Evolutionary conservation across 495 filamentous ascomycete species (phyloP).

Genomic region (Annulohypoxylon nitens): DNA sequence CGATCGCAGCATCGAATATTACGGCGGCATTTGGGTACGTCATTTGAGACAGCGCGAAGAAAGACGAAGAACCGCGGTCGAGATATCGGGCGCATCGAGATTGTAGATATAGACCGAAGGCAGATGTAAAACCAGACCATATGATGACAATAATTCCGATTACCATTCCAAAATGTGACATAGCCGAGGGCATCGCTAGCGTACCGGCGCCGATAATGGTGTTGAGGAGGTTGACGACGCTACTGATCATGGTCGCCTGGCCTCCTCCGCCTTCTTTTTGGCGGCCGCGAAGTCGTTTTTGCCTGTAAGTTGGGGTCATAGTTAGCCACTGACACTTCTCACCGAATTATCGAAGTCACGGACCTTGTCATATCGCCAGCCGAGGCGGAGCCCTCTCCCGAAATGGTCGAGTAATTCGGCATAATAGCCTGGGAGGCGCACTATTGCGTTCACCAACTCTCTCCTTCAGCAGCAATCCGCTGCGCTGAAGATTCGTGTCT

Average conservation of each 20-base stretch:
- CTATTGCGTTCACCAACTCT: constrained; percentile 13
- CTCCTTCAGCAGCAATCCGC: constrained; percentile 19
- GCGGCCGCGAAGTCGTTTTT: constrained; percentile 51
- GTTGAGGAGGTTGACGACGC: constrained; percentile 94
- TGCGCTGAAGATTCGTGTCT: constrained; percentile 29
- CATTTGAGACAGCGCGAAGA: constrained; percentile 94
- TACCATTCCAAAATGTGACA: constrained; percentile 90
- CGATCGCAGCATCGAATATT: constrained; percentile 94
- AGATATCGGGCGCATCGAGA: constrained; percentile 91
- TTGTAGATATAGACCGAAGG: constrained; percentile 95
- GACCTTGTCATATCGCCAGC: constrained; percentile 59
- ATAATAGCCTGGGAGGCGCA: constrained; percentile 56
- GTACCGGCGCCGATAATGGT: constrained; percentile 96
- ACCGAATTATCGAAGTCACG: neutral
- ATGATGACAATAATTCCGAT: constrained; percentile 86
- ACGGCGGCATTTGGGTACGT: constrained; percentile 98
- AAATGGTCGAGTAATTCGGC: constrained; percentile 60
- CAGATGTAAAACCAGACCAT: constrained; percentile 89
- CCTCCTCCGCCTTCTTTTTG: constrained; percentile 66
- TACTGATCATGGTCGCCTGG: constrained; percentile 88
- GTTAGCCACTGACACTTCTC: constrained; percentile 9
- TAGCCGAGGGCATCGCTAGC: constrained; percentile 91
- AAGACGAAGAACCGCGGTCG: constrained; percentile 80
- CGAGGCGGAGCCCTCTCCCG: constrained; percentile 52
- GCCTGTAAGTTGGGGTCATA: constrained; percentile 40